Percentiles rank a stretch among this genome's conserved stretches.
These are phyloP conservation scores for Leishmania gerbilli DNA, from an alignment of 208 protist species.

Conservation along the genomic window DNA sequence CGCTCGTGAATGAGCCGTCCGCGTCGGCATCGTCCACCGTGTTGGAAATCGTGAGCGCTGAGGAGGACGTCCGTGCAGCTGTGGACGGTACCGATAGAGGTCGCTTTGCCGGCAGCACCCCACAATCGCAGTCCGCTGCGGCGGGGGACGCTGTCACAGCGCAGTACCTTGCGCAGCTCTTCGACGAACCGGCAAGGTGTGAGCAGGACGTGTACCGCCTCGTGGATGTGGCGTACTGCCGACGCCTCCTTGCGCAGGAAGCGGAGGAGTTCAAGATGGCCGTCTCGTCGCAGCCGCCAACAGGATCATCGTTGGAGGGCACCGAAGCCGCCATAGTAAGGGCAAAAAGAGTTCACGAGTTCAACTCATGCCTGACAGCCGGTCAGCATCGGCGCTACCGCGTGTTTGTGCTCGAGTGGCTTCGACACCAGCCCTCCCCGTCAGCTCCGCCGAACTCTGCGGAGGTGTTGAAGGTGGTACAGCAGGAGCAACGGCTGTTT, in stretches of 20 bases:
- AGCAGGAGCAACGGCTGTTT: constrained; percentile 54
- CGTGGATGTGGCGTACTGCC: constrained; percentile 47
- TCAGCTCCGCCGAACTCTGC: constrained; percentile 43
- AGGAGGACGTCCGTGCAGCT: constrained; percentile 8
- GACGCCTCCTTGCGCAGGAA: constrained; percentile 23
- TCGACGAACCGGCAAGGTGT: constrained; percentile 36
- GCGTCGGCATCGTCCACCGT: background rate
- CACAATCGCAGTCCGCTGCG: background rate
- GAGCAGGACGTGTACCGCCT: constrained; percentile 56
- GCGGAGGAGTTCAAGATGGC: constrained; percentile 3
- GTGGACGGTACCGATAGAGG: background rate
- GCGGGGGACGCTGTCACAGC: constrained; percentile 8
- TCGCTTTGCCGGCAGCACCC: background rate
- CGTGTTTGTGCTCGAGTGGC: constrained; percentile 38
- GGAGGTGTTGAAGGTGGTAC: constrained; percentile 48
- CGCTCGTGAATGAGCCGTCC: background rate
- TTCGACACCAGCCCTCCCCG: constrained; percentile 22
- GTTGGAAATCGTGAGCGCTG: constrained; percentile 17
- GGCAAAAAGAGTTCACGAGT: constrained; percentile 24
- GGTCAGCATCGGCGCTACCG: constrained; percentile 73
- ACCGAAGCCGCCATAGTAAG: background rate
- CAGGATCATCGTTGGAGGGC: background rate
- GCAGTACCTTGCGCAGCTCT: constrained; percentile 32
- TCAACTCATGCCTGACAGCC: constrained; percentile 60
- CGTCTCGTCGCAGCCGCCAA: background rate